A percentile compares a stretch with the other conserved stretches of the same genome.
phyloP scores from a whole-genome alignment of 1,139 yeast genomes.

The Kodamaea arcana region DNA sequence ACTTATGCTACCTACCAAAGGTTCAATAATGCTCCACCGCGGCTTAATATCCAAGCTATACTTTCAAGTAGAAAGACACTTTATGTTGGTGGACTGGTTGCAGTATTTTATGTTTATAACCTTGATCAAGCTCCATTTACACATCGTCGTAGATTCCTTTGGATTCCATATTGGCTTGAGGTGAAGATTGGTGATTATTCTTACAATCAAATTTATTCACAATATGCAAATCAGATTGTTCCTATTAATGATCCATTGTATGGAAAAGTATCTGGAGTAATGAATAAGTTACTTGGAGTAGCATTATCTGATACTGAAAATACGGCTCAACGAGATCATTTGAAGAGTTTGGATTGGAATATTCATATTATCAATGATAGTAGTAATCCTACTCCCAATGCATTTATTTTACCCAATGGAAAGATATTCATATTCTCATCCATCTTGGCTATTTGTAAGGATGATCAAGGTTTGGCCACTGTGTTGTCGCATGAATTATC shows the following conservation, averaged over 20 bases:
- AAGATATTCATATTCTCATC: constrained; percentile 86
- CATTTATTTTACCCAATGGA: constrained; percentile 94
- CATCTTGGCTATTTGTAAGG: constrained; percentile 70
- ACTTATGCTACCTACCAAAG: constrained; percentile 11
- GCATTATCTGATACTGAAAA: constrained; percentile 38
- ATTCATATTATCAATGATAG: constrained; percentile 73
- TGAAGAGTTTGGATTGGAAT: constrained; percentile 60
- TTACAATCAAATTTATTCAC: constrained; percentile 55
- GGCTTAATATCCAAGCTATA: constrained; percentile 1
- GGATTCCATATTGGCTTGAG: constrained; percentile 70
- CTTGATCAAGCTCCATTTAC: constrained; percentile 83
- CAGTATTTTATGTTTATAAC: constrained; percentile 56
- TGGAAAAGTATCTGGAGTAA: constrained; percentile 52
- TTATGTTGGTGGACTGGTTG: constrained; percentile 11
- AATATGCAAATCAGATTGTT: constrained; percentile 43
- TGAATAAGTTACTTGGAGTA: constrained; percentile 60
- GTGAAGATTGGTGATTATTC: constrained; percentile 61
- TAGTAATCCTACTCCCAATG: constrained; percentile 82
- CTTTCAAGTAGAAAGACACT: constrained; percentile 10
- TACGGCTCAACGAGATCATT: constrained; percentile 29
- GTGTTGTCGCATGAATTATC: constrained; percentile 91
- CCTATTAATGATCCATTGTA: constrained; percentile 55
- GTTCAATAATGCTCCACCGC: constrained; percentile 5
- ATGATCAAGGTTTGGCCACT: constrained; percentile 91
- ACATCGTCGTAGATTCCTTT: constrained; percentile 65